A percentile compares a stretch with the other conserved stretches of the same genome.
Conservation (phyloP, 345 rosid species). For the Rubroshorea leprosula region DNA sequence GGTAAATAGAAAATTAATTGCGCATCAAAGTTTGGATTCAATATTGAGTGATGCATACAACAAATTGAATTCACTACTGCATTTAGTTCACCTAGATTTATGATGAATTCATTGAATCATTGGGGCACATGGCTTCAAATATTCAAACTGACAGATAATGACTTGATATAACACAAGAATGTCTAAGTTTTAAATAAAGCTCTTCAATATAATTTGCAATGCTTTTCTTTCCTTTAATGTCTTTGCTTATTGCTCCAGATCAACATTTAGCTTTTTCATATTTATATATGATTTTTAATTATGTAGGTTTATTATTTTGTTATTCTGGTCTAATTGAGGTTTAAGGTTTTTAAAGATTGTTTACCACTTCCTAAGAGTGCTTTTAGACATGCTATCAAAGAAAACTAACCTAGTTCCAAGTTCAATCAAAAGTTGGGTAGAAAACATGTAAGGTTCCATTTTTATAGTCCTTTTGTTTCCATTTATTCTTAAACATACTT, state of each 20-base stretch:
- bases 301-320: not conserved
- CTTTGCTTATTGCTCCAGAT: not conserved
- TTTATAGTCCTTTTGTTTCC: not conserved
- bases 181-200: not conserved
- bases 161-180: not conserved
- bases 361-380: slow-evolving; percentile 35
- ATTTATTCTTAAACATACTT: not conserved
- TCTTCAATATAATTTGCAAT: too few relatives aligned
- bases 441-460: slow-evolving; percentile 29
- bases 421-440: slow-evolving; percentile 37
- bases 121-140: too few relatives aligned
- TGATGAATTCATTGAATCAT: too few relatives aligned
- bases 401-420: slow-evolving; percentile 33
- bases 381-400: slow-evolving; percentile 34
- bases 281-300: not conserved
- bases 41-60: too few relatives aligned
- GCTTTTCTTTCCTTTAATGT: not conserved
- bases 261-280: too few relatives aligned
- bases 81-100: too few relatives aligned
- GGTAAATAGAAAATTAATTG: not conserved
- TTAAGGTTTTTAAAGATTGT: slow-evolving; percentile 36
- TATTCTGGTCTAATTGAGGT: slow-evolving; percentile 30
- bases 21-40: too few relatives aligned
- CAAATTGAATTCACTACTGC: too few relatives aligned
- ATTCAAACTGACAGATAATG: too few relatives aligned